Evolutionary conservation across 305 asterid species (phyloP), one percentile per base, ranked within the genome.

Genomic region (Solanum aculeatissimum): DNA sequence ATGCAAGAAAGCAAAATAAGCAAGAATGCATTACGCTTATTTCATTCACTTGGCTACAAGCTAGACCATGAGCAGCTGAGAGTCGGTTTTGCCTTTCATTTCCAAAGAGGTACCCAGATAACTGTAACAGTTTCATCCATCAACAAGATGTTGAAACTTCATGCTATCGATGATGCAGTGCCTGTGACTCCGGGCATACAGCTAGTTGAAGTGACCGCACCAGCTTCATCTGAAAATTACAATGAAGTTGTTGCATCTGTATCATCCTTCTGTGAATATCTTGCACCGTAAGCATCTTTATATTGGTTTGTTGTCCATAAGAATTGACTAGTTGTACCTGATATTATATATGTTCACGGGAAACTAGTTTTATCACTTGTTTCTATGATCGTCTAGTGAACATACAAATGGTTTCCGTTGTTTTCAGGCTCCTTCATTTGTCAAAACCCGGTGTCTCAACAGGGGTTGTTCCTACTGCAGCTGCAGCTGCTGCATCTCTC

Each of bases 171-270:
- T 42, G 99, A 95, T 7, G 96, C 98, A 14, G 95, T 93, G 79
- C 96, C 98, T 3, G 92, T 97, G 35, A 97, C 98, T 3, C 98
- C 96, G 1, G 99, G 98, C 72, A 93, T 97, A 82, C 99, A 97
- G 90, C 88, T 97, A 58, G 99, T 97, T 66, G 98, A 95, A 89
- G 98, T 94, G 71, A 95, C 98, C 1, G 95, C 97, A 84, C 98
- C 97, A 80, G 96, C 98, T 9, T 89, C 97, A 18, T 89, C 99
- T 14, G 98, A 97, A 86, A 97, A 92, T 87, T 97, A 97, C 86
- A 82, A 87, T 32, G 99, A 95, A 80, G 97, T 95, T 87, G 98
- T 85, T 45, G 91, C 94, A 2, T 91, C 97, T 63, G 89, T 95
- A 66, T 88, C 98, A 2, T 91, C 98, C 7, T 97, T 97, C 79